A percentile compares a stretch with the other conserved stretches of the same genome.
phyloP scores from a whole-genome alignment of 1,284 basidiomycete species.

The Trichosporon asahii region DNA sequence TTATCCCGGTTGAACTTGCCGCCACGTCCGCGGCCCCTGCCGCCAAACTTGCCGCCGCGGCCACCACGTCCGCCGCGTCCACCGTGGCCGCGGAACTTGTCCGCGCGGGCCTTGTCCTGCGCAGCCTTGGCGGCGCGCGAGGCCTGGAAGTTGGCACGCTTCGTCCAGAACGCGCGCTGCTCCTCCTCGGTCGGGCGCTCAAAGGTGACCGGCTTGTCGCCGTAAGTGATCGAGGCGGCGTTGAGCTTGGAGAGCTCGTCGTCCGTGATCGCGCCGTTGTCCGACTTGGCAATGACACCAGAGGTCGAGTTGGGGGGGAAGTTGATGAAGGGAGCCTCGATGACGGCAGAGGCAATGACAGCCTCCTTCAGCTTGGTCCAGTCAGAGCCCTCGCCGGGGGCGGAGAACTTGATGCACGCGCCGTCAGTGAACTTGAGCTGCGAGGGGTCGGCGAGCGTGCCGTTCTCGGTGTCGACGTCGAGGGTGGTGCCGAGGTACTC shows the following conservation, averaged over 20 bases:
- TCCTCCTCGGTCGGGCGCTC: constrained; percentile 55
- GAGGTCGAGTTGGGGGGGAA: constrained; percentile 49
- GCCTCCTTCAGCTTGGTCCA: constrained; percentile 55
- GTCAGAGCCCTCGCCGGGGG: constrained; percentile 49
- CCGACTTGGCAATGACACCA: constrained; percentile 52
- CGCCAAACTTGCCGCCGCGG: constrained; percentile 13
- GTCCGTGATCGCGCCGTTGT: constrained; percentile 51
- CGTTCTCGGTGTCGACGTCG: constrained; percentile 63
- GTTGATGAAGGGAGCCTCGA: constrained; percentile 42
- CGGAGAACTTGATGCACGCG: constrained; percentile 45
- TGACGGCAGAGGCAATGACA: constrained; percentile 35
- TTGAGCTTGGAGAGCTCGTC: constrained; percentile 53
- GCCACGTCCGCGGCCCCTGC: constrained; percentile 9
- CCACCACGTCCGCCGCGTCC: constrained; percentile 37
- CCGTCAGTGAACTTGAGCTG: constrained; percentile 53
- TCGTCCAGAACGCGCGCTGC: constrained; percentile 73
- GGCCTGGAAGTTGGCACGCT: constrained; percentile 61
- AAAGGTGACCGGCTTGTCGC: constrained; percentile 46
- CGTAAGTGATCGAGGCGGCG: constrained; percentile 50
- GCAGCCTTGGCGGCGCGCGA: constrained; percentile 62
- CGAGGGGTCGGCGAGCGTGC: constrained; percentile 46
- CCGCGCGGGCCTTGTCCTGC: constrained; percentile 30
- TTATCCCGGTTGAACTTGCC: constrained; percentile 24
- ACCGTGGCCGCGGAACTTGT: constrained; percentile 30
- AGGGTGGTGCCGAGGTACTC: constrained; percentile 63